Conservation (phyloP, 208 protist species). For the Trypanosoma congolense region DNA sequence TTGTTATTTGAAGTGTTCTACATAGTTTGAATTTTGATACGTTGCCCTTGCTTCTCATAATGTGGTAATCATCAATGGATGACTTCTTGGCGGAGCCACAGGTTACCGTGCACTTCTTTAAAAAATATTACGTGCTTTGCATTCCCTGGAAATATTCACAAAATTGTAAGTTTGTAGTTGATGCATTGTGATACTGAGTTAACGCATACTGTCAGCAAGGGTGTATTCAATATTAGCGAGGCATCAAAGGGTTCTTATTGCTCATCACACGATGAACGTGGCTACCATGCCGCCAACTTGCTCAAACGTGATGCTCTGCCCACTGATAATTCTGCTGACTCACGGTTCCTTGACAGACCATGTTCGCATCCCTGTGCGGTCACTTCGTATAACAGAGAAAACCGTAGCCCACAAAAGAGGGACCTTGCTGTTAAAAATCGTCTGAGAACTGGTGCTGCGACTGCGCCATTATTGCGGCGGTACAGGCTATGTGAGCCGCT, state of each 20-base stretch:
- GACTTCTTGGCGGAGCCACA: no score
- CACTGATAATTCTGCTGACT: background rate
- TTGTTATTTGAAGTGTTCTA: no score
- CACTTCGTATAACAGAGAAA: background rate
- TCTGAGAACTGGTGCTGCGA: background rate
- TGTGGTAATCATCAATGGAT: no score
- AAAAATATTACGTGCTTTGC: no score
- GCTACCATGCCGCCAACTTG: constrained; percentile 40
- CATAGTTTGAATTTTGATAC: no score
- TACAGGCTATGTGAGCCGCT: constrained; percentile 9
- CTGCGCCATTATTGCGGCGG: constrained; percentile 7
- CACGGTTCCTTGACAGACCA: background rate
- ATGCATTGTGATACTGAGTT: constrained; percentile 3
- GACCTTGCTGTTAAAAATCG: background rate
- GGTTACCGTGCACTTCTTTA: no score
- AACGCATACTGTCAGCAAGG: background rate
- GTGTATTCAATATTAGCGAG: background rate
- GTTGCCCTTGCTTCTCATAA: no score
- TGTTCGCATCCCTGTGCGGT: background rate
- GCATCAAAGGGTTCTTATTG: constrained; percentile 7
- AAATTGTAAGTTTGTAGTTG: no score
- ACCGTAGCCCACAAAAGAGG: background rate
- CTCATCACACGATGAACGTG: constrained; percentile 30
- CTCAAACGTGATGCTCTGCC: constrained; percentile 29
- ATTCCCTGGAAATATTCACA: no score